phyloP scores from a whole-genome alignment of 106 monocot genomes.

The Agapanthus africanus region DNA sequence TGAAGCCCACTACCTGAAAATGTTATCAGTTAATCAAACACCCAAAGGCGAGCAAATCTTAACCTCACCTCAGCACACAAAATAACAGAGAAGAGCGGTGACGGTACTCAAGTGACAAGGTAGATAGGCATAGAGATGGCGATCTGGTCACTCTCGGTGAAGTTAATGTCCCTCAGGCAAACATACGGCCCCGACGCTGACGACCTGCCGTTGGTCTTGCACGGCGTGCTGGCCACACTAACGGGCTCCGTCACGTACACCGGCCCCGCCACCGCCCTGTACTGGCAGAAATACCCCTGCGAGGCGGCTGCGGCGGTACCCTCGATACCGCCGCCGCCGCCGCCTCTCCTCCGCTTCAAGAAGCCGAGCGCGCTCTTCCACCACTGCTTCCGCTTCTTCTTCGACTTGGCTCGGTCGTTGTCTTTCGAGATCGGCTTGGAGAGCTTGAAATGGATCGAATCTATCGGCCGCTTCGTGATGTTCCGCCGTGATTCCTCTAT shows the following conservation, averaged over 20 bases:
- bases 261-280: conserved; percentile 13
- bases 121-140: conserved; percentile 34
- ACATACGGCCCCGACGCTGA: conserved; percentile 27
- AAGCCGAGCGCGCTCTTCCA: conserved; percentile 42
- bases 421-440: conserved; percentile 60
- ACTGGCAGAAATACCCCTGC: neutral
- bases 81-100: neutral
- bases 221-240: conserved; percentile 3
- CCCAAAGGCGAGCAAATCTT: conserved; percentile 1
- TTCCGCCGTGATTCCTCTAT: conserved; percentile 38
- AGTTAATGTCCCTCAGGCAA: conserved; percentile 19
- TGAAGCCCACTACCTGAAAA: too few relatives aligned
- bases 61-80: neutral
- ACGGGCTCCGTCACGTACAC: conserved; percentile 23
- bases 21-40: too few relatives aligned
- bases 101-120: conserved; percentile 31
- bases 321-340: neutral
- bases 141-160: conserved; percentile 9
- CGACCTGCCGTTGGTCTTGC: conserved; percentile 4
- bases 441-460: conserved; percentile 40
- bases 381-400: conserved; percentile 34
- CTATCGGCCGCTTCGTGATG: conserved; percentile 21
- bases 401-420: conserved; percentile 8
- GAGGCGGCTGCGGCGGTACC: too few relatives aligned
- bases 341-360: conserved; percentile 33